Base-by-base conservation (phyloP, 306 rosid species). In the Hippophae tibetana region DNA sequence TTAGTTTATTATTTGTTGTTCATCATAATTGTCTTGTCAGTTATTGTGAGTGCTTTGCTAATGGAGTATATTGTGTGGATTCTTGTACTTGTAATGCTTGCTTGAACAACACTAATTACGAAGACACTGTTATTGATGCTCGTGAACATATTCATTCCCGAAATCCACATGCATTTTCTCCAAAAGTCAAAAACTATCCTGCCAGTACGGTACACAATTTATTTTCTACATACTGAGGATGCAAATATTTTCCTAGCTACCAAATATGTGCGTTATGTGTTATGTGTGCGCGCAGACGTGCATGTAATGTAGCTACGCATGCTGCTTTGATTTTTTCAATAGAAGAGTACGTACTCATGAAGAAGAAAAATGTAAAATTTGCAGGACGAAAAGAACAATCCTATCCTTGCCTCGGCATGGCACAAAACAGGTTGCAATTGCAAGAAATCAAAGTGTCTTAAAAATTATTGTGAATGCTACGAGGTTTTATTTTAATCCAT, bases 371-470 rank as follows among this genome's bases (percentile, higher is more conserved):
- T 31, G 38, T 31, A 31, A 31, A 7, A 9, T 54, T 49, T 40
- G 60, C 68, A 74, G 76, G 81, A 61, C 26, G 62, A 65, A 44
- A 62, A 41, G 40, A 47, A 13, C 49, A 2, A n/a, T 57, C 31
- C 27, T 1, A 68, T 61, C 43, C 57, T 70, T 57, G 38, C 62
- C 48, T 62, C 65, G 10, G 60, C 67, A 27, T 48, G 74, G 66
- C 83, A 73, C 61, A 74, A 40, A 71, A 61, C 51, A 72, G 81
- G 84, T 41, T 75, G 84, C 71, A 72, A 69, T 43, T 79, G 81
- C 76, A 79, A 58, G 61, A 64, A 62, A 56, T 68, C 81, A 6
- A 61, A 47, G 47, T 72, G 81, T 52, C 23, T 7, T 5, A 44
- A 68, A 48, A 65, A 38, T 31, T 75, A 79, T 42, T 79, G 78